phyloP scores from a whole-genome alignment of 2,329 filamentous ascomycete species.

The Fonsecaea pedrosoi region DNA sequence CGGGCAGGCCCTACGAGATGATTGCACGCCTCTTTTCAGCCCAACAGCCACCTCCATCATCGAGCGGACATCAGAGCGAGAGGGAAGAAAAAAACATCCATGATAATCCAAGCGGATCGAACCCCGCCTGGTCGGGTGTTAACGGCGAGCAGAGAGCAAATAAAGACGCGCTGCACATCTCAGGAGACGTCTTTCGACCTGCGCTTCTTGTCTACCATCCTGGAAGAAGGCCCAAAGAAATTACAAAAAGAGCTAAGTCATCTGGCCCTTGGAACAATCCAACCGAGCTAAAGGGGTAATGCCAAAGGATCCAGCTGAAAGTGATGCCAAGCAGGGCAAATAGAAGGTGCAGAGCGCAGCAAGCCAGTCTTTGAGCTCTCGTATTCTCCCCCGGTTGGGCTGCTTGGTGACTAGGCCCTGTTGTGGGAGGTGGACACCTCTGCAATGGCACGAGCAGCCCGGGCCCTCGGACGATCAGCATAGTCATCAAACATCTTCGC shows the following conservation, averaged over 20 bases:
- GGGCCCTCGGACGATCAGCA: background rate
- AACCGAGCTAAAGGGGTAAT: background rate
- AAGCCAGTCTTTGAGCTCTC: background rate
- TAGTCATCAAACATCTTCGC: background rate
- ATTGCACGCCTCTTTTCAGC: background rate
- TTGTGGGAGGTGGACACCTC: background rate
- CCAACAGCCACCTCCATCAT: slow-evolving; percentile 1
- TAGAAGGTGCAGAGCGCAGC: background rate
- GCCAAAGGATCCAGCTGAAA: background rate
- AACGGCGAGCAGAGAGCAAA: background rate
- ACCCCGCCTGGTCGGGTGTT: slow-evolving; percentile 3
- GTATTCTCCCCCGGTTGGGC: background rate
- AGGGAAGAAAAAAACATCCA: background rate
- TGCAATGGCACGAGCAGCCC: background rate
- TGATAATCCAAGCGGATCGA: background rate
- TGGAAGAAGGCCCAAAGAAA: background rate
- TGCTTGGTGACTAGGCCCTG: background rate
- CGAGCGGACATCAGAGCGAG: background rate
- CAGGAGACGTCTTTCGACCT: background rate
- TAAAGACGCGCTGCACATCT: background rate
- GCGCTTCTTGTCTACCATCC: background rate
- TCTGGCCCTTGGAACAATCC: background rate
- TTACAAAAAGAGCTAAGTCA: background rate
- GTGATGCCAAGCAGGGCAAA: slow-evolving; percentile 1
- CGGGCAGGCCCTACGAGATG: background rate